Percentiles rank a stretch among this genome's conserved stretches.
Conservation (phyloP, 805 yeast genomes). For the Zygotorulaspora danielsina region DNA sequence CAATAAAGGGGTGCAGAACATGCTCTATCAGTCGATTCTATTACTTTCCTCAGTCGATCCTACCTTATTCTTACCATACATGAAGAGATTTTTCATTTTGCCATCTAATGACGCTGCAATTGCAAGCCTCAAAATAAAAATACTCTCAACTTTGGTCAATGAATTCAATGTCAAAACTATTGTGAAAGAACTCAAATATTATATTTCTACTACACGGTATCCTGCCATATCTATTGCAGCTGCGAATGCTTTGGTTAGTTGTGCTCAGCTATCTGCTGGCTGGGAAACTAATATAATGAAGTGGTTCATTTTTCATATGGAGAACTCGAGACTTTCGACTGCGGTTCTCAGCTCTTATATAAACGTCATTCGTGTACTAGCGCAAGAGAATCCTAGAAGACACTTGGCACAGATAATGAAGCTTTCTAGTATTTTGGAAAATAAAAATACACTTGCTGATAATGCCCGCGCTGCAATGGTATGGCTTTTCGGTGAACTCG, state of each 20-base stretch:
- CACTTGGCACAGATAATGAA: constrained; percentile 54
- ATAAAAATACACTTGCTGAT: constrained; percentile 28
- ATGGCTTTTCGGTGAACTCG: constrained; percentile 88
- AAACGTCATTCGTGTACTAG: constrained; percentile 64
- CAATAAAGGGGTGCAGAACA: constrained; percentile 32
- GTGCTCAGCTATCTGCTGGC: constrained; percentile 47
- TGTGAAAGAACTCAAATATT: constrained; percentile 60
- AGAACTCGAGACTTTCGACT: constrained; percentile 25
- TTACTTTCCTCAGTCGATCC: constrained; percentile 34
- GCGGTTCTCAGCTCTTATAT: constrained; percentile 57
- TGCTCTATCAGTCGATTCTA: constrained; percentile 47
- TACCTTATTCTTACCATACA: constrained; percentile 37
- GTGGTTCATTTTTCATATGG: constrained; percentile 57
- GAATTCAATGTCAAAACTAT: constrained; percentile 49
- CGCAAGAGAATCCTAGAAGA: constrained; percentile 56
- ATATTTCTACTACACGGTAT: constrained; percentile 36
- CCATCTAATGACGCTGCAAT: constrained; percentile 48
- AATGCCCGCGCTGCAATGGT: constrained; percentile 76
- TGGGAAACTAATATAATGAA: constrained; percentile 53
- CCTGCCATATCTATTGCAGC: constrained; percentile 41
- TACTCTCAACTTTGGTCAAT: constrained; percentile 56
- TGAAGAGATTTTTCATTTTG: constrained; percentile 49
- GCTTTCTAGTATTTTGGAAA: constrained; percentile 39
- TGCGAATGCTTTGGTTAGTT: constrained; percentile 57
- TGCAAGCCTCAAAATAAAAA: constrained; percentile 53